Percentiles rank a stretch among this genome's conserved stretches.
Evolutionary conservation across 1,284 basidiomycete species (phyloP).

Genomic region (Apiotrichum brassicae): DNA sequence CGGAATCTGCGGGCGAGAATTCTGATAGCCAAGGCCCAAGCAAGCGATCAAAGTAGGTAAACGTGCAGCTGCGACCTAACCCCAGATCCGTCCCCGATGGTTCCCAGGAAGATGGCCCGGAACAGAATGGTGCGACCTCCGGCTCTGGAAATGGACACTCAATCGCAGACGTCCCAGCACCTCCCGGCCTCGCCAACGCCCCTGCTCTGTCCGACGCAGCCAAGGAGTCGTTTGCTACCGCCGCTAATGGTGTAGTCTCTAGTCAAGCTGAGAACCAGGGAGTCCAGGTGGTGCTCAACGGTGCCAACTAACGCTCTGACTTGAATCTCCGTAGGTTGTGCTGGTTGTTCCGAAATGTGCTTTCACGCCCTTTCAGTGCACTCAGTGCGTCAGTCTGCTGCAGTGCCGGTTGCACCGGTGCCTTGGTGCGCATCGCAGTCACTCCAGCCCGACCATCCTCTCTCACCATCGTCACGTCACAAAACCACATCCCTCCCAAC

Average conservation of each 20-base stretch:
- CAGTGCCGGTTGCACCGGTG: too few species aligned
- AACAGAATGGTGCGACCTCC: neutral
- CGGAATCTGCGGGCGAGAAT: conserved; percentile 26
- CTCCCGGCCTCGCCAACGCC: conserved; percentile 34
- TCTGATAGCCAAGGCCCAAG: conserved; percentile 34
- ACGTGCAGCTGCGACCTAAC: too few species aligned
- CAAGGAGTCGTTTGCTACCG: conserved; percentile 36
- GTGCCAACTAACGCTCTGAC: neutral
- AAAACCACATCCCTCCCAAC: neutral
- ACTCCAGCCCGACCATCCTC: too few species aligned
- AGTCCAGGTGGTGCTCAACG: conserved; percentile 6
- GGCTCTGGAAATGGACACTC: neutral
- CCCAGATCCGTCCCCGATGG: too few species aligned
- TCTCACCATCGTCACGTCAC: neutral
- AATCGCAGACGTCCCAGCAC: conserved; percentile 23
- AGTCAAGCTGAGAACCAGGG: too few species aligned
- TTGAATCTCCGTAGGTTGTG: neutral
- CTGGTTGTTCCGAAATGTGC: too few species aligned
- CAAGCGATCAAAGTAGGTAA: conserved; percentile 36
- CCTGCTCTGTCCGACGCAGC: conserved; percentile 32
- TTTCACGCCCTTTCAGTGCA: too few species aligned
- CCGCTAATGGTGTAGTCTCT: conserved; percentile 36
- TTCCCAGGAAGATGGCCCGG: too few species aligned
- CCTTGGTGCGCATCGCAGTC: too few species aligned
- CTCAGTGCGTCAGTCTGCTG: too few species aligned